Conservation (phyloP, 192 early-diverging fungal genomes). For the Umbelopsis sp. region DNA sequence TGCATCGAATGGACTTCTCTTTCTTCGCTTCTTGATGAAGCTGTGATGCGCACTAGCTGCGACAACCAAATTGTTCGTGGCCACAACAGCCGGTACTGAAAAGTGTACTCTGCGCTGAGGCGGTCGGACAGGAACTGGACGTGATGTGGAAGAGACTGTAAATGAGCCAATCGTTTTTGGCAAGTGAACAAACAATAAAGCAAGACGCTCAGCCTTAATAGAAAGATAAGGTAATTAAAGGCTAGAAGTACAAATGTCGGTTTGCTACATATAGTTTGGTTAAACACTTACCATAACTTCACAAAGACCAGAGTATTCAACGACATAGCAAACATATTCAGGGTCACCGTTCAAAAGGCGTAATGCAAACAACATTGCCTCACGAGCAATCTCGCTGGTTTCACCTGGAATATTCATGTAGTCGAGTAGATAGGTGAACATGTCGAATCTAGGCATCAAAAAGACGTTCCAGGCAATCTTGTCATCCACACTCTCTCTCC, state of each 20-base stretch:
- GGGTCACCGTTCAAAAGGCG: constrained; percentile 38
- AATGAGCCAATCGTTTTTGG: constrained; percentile 39
- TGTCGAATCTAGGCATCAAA: constrained; percentile 41
- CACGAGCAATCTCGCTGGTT: constrained; percentile 43
- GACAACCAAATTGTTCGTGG: constrained; percentile 35
- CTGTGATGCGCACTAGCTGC: constrained; percentile 36
- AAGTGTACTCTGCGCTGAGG: constrained; percentile 31
- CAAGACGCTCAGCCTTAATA: constrained; percentile 35
- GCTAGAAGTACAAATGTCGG: too few species aligned
- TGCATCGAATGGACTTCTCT: constrained; percentile 33
- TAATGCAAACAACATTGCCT: constrained; percentile 42
- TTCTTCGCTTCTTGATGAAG: constrained; percentile 36
- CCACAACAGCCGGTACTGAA: constrained; percentile 37
- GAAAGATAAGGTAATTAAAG: background rate
- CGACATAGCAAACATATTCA: constrained; percentile 41
- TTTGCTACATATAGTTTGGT: background rate
- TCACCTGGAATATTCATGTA: constrained; percentile 44
- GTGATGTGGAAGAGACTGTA: constrained; percentile 29
- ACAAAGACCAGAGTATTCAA: constrained; percentile 43
- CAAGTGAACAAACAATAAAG: constrained; percentile 31
- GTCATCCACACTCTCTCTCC: constrained; percentile 36
- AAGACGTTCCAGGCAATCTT: constrained; percentile 40
- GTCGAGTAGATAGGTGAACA: constrained; percentile 42
- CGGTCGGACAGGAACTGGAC: constrained; percentile 31
- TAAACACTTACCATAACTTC: constrained; percentile 37